A percentile compares a stretch with the other conserved stretches of the same genome.
Conservation (phyloP, 805 yeast genomes). For the Yamadazyma laniorum region DNA sequence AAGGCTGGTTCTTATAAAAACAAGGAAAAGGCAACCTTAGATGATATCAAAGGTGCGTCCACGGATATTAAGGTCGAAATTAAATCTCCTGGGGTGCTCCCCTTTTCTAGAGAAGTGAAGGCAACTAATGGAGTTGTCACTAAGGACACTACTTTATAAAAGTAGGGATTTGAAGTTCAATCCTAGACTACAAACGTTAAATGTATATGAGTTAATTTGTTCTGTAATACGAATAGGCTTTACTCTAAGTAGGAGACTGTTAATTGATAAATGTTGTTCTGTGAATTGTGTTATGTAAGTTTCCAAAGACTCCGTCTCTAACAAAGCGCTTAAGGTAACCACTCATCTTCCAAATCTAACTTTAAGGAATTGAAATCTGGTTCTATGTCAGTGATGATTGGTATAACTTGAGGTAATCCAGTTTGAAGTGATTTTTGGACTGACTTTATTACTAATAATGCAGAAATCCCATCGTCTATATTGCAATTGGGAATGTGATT, state of each 20-base stretch:
- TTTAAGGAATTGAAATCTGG: slow-evolving; percentile 20
- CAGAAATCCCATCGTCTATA: slow-evolving; percentile 38
- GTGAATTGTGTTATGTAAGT: too few relatives aligned
- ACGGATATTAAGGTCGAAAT: slow-evolving; percentile 15
- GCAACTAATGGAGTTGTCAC: slow-evolving; percentile 17
- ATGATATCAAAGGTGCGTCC: slow-evolving; percentile 13
- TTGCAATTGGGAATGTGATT: slow-evolving; percentile 27
- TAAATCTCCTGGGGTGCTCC: slow-evolving; percentile 42
- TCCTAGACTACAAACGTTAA: neutral
- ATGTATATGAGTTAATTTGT: neutral
- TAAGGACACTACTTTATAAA: slow-evolving; percentile 10
- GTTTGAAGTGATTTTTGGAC: slow-evolving; percentile 32
- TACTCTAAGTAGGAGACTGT: too few relatives aligned
- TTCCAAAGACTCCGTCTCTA: too few relatives aligned
- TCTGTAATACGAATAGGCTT: too few relatives aligned
- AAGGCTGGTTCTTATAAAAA: slow-evolving; percentile 8
- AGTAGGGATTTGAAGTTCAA: too few relatives aligned
- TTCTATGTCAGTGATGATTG: slow-evolving; percentile 20
- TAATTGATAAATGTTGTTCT: too few relatives aligned
- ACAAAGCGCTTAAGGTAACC: neutral
- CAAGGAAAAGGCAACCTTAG: slow-evolving; percentile 12
- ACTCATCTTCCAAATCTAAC: slow-evolving; percentile 2
- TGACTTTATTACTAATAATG: slow-evolving; percentile 36
- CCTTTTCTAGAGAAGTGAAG: slow-evolving; percentile 36
- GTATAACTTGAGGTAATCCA: slow-evolving; percentile 32